phyloP scores from a whole-genome alignment of 2,329 filamentous ascomycete genomes.

The Verticillium isaacii region DNA sequence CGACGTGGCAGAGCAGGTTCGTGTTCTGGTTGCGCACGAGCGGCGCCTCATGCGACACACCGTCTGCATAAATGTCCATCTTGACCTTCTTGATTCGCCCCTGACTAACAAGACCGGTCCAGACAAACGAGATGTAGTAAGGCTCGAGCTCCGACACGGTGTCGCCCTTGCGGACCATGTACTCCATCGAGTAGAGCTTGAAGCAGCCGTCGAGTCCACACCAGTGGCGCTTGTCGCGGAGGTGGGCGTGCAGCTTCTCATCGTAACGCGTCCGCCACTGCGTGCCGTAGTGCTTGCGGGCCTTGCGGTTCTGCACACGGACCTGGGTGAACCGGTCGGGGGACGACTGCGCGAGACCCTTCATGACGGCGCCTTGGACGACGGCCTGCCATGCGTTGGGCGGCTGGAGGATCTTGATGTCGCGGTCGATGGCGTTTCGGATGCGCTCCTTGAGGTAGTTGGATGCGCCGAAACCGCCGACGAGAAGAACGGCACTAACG shows the following conservation, averaged over 20 bases:
- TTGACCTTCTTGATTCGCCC: conserved; percentile 28
- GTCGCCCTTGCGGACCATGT: conserved; percentile 36
- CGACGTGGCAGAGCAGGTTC: conserved; percentile 27
- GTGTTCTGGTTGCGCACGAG: conserved; percentile 30
- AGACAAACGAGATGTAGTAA: conserved; percentile 25
- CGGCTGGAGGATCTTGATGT: conserved; percentile 41
- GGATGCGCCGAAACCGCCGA: conserved; percentile 44
- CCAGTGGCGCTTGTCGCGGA: conserved; percentile 28
- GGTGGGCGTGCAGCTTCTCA: conserved; percentile 58
- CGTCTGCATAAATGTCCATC: conserved; percentile 30
- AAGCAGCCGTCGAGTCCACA: conserved; percentile 29
- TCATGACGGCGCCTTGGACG: conserved; percentile 46
- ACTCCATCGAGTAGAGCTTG: conserved; percentile 34
- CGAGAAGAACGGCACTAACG: conserved; percentile 40
- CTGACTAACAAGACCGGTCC: conserved; percentile 23
- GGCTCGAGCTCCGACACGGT: conserved; percentile 33
- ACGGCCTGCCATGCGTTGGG: conserved; percentile 45
- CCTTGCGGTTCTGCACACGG: conserved; percentile 48
- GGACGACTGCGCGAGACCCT: conserved; percentile 33
- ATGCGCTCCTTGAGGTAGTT: conserved; percentile 38
- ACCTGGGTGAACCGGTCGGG: conserved; percentile 29
- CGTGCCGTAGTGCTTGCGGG: conserved; percentile 74
- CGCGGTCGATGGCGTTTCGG: conserved; percentile 24
- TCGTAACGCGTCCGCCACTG: conserved; percentile 79
- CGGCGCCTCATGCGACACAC: conserved; percentile 22